Evolutionary conservation across 2,329 filamentous ascomycete species (phyloP).

Genomic region (Epichloe baconii): DNA sequence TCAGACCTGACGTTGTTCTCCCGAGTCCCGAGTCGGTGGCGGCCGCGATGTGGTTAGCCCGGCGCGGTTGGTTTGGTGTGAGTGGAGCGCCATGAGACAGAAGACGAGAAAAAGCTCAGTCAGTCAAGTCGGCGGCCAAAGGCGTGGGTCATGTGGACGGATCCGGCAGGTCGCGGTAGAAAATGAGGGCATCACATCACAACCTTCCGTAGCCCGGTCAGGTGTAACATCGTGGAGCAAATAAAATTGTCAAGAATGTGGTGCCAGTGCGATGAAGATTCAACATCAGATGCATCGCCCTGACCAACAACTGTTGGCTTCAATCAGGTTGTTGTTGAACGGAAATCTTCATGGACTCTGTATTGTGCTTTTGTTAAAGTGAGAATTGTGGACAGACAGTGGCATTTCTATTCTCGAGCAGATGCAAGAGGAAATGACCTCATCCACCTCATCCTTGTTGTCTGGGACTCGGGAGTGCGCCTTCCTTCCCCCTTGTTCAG

Average conservation of each 20-base stretch:
- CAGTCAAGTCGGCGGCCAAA: background rate
- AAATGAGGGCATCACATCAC: background rate
- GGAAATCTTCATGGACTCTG: too few species aligned
- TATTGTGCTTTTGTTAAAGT: too few species aligned
- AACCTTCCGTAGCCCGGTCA: too few species aligned
- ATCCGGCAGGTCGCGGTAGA: slow-evolving; percentile 6
- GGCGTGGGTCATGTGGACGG: slow-evolving; percentile 4
- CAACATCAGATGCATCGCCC: background rate
- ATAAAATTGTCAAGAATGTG: background rate
- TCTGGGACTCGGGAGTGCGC: background rate
- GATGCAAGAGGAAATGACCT: too few species aligned
- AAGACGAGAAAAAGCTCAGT: background rate
- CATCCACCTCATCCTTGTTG: too few species aligned
- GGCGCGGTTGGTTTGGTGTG: slow-evolving; percentile 2
- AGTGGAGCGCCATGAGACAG: background rate
- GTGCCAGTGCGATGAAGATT: background rate
- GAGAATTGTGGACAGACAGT: background rate
- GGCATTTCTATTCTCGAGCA: too few species aligned
- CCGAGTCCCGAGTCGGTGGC: slow-evolving; percentile 2
- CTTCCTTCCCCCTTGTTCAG: background rate
- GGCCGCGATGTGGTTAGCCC: slow-evolving; percentile 1
- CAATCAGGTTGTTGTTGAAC: background rate
- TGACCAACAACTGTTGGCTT: background rate
- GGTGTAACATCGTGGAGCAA: background rate
- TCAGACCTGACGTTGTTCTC: too few species aligned